Percentiles rank a stretch among this genome's conserved stretches.
These are phyloP conservation scores for Apocynum venetum DNA, from an alignment of 257 asterid species.

Conservation along the genomic window DNA sequence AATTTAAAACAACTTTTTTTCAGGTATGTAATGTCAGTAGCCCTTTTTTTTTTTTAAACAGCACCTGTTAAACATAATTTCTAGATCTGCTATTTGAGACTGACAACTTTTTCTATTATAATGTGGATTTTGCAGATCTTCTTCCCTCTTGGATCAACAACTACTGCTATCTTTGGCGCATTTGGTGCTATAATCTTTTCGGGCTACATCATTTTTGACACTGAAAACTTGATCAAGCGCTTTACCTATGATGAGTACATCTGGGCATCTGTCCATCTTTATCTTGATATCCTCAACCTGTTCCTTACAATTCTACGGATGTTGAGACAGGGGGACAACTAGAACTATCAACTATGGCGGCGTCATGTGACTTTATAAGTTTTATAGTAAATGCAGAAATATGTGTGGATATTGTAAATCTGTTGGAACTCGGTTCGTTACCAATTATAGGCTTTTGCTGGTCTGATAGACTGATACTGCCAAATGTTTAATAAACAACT, in stretches of 20 bases:
- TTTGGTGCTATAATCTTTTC: constrained; percentile 86
- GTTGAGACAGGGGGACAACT: constrained; percentile 82
- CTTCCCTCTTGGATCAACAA: constrained; percentile 84
- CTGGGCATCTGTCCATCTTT: constrained; percentile 98
- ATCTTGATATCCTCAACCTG: constrained; percentile 84
- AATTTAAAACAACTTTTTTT: too few relatives aligned
- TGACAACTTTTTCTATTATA: neutral
- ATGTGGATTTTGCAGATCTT: constrained; percentile 47
- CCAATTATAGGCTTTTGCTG: neutral
- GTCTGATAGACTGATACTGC: neutral
- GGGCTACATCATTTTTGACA: constrained; percentile 83
- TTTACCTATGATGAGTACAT: constrained; percentile 90
- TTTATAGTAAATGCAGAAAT: neutral
- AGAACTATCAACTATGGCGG: constrained; percentile 6
- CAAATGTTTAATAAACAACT: neutral
- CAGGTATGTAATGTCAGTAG: too few relatives aligned
- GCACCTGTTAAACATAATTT: neutral
- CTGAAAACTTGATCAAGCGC: constrained; percentile 92
- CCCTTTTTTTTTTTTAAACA: too few relatives aligned
- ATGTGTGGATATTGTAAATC: constrained; percentile 19
- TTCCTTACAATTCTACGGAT: constrained; percentile 91
- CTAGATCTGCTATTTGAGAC: neutral
- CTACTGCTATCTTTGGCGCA: constrained; percentile 67
- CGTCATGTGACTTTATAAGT: neutral
- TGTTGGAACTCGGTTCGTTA: neutral